These are phyloP conservation scores for Magnaporthales sp. DNA, from an alignment of 2,329 filamentous ascomycete genomes.

Conservation along the genomic window DNA sequence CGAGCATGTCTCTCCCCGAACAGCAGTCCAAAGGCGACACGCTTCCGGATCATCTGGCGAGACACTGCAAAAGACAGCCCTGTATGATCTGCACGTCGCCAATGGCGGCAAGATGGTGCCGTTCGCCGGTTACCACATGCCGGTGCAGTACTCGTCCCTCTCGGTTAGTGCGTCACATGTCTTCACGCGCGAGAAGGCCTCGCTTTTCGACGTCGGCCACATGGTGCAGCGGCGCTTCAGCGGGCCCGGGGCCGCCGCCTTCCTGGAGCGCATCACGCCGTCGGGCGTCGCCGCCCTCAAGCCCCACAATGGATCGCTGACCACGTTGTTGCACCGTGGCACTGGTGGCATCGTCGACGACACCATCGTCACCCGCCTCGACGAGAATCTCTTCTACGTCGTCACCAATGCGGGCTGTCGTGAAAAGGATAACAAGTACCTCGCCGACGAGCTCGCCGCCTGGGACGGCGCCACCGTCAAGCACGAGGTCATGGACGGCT, in stretches of 20 bases:
- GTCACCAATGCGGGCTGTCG: conserved; percentile 92
- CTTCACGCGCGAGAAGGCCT: conserved; percentile 82
- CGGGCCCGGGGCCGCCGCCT: conserved; percentile 69
- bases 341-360: conserved; percentile 94
- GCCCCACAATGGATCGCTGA: conserved; percentile 68
- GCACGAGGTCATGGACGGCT: conserved; percentile 50
- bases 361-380: conserved; percentile 78
- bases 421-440: conserved; percentile 76
- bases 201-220: conserved; percentile 91
- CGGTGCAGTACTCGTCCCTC: conserved; percentile 73
- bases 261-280: conserved; percentile 80
- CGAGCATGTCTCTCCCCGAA: not conserved
- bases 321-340: conserved; percentile 67
- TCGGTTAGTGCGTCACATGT: conserved; percentile 78
- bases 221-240: conserved; percentile 89
- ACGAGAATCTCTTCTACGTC: conserved; percentile 71
- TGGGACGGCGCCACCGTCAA: conserved; percentile 23
- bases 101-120: conserved; percentile 89
- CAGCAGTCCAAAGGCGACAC: not conserved
- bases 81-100: conserved; percentile 37
- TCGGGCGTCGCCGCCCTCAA: conserved; percentile 57
- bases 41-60: not conserved
- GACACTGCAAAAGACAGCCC: conserved; percentile 21
- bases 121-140: conserved; percentile 92
- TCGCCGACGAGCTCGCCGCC: conserved; percentile 59